Evolutionary conservation across 2,329 filamentous ascomycete genomes (phyloP).

Genomic region (Raffaelea deltoideospora): DNA sequence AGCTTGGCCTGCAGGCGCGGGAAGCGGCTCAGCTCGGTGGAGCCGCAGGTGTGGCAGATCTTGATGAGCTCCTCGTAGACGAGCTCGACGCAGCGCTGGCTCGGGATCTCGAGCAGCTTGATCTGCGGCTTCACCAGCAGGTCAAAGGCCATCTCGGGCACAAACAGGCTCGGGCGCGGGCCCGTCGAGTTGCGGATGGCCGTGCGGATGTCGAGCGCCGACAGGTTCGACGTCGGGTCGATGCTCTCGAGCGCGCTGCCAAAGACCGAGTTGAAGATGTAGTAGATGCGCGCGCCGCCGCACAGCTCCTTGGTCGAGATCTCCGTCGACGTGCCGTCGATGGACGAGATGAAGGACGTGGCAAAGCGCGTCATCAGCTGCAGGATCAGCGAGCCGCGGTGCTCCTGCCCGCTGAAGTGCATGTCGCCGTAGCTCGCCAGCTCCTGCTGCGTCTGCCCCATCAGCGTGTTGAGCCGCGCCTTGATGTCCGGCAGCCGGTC

Average conservation of each 20-base stretch:
- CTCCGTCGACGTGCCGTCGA: slow-evolving; percentile 95
- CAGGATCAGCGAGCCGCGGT: slow-evolving; percentile 83
- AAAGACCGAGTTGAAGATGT: slow-evolving; percentile 98
- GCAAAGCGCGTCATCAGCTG: slow-evolving; percentile 98
- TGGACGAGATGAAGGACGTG: slow-evolving; percentile 94
- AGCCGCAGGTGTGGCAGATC: slow-evolving; percentile 97
- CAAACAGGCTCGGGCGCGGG: slow-evolving; percentile 86
- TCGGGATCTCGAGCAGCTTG: slow-evolving; percentile 86
- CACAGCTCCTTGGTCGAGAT: slow-evolving; percentile 98
- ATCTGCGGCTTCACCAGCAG: slow-evolving; percentile 97
- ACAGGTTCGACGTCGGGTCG: slow-evolving; percentile 89
- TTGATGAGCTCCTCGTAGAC: slow-evolving; percentile 99
- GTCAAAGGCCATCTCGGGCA: slow-evolving; percentile 95
- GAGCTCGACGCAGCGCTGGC: slow-evolving; percentile 90
- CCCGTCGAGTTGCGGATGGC: slow-evolving; percentile 97
- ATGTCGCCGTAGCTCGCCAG: slow-evolving; percentile 95
- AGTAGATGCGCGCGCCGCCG: slow-evolving; percentile 89
- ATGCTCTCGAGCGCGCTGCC: slow-evolving; percentile 93
- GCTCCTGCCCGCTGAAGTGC: slow-evolving; percentile 93
- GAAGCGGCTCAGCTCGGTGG: slow-evolving; percentile 81
- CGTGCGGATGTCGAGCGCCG: slow-evolving; percentile 86
- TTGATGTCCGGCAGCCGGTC: slow-evolving; percentile 96
- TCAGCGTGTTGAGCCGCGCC: slow-evolving; percentile 88
- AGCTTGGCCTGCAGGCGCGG: slow-evolving; percentile 89
- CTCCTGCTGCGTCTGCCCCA: slow-evolving; percentile 99